A percentile compares a stretch with the other conserved stretches of the same genome.
Conservation (phyloP, 352 stramenopile species). For the Aphanomyces invadans region DNA sequence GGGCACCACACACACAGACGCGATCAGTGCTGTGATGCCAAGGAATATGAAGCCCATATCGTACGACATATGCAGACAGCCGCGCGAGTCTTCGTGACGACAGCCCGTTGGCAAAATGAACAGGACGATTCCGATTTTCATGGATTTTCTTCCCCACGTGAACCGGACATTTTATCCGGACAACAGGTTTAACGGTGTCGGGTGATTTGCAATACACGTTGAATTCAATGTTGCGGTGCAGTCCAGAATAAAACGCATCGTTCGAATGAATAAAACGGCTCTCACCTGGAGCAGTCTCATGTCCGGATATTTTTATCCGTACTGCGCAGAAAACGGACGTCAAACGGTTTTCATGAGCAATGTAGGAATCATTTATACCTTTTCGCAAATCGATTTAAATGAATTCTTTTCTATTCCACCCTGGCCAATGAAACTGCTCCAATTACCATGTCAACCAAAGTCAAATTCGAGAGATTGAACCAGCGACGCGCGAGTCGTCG, state of each 20-base stretch:
- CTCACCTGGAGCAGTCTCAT: background rate
- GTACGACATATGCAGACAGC: slow-evolving; percentile 18
- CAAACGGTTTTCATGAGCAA: too few relatives aligned
- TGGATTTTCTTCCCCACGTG: slow-evolving; percentile 5
- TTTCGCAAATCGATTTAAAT: too few relatives aligned
- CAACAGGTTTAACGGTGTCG: background rate
- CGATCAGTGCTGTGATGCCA: slow-evolving; percentile 18
- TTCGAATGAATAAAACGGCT: background rate
- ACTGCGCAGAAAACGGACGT: too few relatives aligned
- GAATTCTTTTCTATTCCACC: background rate
- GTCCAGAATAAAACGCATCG: background rate
- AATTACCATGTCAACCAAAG: background rate
- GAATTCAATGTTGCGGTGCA: background rate
- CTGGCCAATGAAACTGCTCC: background rate
- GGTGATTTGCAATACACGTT: background rate
- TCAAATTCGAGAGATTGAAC: background rate
- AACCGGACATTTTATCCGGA: slow-evolving; percentile 1
- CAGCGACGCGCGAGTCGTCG: background rate
- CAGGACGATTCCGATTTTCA: background rate
- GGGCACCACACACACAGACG: slow-evolving; percentile 19
- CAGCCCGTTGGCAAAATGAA: background rate
- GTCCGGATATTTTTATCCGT: background rate
- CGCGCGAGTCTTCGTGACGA: background rate
- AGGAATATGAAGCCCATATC: slow-evolving; percentile 24
- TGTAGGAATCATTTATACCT: too few relatives aligned